phyloP scores from a whole-genome alignment of 225 moss, liverwort and hornwort species.

The Physcomitrellopsis africana region DNA sequence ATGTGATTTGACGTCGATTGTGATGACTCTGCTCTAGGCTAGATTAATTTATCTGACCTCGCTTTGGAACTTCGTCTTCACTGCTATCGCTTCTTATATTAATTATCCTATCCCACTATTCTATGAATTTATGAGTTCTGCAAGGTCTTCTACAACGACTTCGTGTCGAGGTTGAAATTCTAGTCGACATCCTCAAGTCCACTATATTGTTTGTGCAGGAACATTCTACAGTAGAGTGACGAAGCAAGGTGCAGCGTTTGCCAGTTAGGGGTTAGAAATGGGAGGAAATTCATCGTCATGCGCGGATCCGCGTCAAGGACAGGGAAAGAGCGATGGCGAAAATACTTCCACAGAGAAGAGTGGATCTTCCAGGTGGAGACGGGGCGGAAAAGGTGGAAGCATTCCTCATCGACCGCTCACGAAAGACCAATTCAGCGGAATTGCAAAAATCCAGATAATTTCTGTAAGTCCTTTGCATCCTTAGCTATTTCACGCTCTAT shows the following conservation, averaged over 20 bases:
- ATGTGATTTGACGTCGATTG: background rate
- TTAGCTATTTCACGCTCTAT: background rate
- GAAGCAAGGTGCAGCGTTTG: conserved; percentile 3
- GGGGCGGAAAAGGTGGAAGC: conserved; percentile 12
- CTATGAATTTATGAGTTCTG: background rate
- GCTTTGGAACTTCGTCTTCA: background rate
- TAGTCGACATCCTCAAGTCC: background rate
- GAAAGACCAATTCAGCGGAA: conserved; percentile 80
- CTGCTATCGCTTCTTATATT: background rate
- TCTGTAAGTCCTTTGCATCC: conserved; percentile 49
- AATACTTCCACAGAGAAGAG: conserved; percentile 5
- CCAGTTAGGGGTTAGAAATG: conserved; percentile 32
- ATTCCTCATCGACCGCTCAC: conserved; percentile 25
- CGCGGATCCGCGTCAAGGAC: conserved; percentile 16
- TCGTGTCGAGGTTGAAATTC: background rate
- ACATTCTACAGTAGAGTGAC: background rate
- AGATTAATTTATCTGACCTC: background rate
- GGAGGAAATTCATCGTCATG: conserved; percentile 33
- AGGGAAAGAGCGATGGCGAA: conserved; percentile 21
- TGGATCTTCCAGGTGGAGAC: background rate
- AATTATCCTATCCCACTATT: too few relatives aligned
- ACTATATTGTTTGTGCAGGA: background rate
- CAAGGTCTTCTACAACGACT: background rate
- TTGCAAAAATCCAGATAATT: conserved; percentile 69
- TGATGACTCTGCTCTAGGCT: background rate